Conservation (phyloP, 306 rosid genomes). For the Aeschynomene evenia region DNA sequence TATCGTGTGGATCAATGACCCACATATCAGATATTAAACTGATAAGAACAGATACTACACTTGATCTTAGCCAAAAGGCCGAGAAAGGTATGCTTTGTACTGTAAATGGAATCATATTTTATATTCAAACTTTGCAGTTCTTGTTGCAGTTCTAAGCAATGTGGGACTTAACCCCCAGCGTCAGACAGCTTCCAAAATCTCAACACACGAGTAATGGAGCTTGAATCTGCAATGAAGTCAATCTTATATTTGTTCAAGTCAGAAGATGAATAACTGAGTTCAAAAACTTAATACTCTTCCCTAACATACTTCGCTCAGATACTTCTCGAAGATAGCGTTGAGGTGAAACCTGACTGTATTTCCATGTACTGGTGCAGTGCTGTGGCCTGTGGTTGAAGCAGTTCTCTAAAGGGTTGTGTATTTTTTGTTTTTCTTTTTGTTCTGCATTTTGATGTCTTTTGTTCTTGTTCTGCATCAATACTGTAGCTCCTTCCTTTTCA, state of each 20-base stretch:
- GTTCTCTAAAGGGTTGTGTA: no score
- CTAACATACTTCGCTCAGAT: background rate
- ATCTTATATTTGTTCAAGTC: background rate
- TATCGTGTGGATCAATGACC: background rate
- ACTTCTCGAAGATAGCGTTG: no score
- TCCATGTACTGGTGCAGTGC: no score
- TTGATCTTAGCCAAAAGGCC: conserved; percentile 38
- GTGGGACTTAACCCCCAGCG: background rate
- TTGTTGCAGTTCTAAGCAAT: background rate
- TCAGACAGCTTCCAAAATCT: background rate
- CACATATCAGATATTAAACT: conserved; percentile 37
- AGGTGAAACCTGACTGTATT: no score
- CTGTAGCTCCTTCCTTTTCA: no score
- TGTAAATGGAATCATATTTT: accelerated
- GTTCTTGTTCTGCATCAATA: no score
- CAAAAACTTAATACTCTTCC: background rate
- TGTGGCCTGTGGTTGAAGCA: background rate
- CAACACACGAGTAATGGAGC: background rate
- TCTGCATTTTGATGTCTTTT: no score
- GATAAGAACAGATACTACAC: conserved; percentile 41
- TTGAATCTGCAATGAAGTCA: background rate
- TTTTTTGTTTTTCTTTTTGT: no score
- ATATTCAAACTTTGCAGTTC: background rate
- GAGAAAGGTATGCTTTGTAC: background rate
- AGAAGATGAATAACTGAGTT: background rate